Evolutionary conservation across 768 basidiomycete species (phyloP).

Genomic region (Agrocybe praecox): DNA sequence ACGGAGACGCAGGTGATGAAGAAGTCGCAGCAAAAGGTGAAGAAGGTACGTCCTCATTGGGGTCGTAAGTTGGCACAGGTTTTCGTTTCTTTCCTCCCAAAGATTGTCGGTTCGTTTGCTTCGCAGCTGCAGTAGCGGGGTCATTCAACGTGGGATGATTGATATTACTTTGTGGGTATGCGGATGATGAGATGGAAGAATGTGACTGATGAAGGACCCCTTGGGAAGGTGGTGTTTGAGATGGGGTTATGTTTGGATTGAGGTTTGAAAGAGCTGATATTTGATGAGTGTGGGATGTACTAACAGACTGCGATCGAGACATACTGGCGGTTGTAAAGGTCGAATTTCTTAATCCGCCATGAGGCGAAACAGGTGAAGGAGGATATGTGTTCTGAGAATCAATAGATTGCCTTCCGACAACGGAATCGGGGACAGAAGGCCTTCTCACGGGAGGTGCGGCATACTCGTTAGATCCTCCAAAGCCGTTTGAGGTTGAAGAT

Average conservation of each 20-base stretch:
- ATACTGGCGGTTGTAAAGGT: constrained; percentile 12
- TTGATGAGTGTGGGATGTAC: constrained; percentile 13
- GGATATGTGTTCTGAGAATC: constrained; percentile 30
- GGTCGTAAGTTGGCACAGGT: constrained; percentile 58
- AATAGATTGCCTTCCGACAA: constrained; percentile 19
- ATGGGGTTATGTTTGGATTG: not conserved
- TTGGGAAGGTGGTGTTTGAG: constrained; percentile 15
- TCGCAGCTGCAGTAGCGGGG: constrained; percentile 6
- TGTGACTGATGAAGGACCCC: constrained; percentile 2
- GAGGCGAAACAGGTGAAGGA: constrained; percentile 15
- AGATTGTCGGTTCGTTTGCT: constrained; percentile 28
- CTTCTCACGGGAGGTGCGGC: constrained; percentile 1
- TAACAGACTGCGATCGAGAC: constrained; percentile 15
- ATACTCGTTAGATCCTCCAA: constrained; percentile 3
- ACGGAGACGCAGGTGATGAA: constrained; percentile 10
- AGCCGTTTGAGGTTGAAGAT: constrained; percentile 8
- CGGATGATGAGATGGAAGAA: constrained; percentile 10
- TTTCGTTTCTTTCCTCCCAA: constrained; percentile 43
- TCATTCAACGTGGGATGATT: not conserved
- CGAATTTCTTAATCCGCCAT: constrained; percentile 3
- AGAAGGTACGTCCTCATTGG: constrained; percentile 17
- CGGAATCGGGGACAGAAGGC: constrained; percentile 13
- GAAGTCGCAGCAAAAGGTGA: constrained; percentile 6
- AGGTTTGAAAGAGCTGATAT: constrained; percentile 1
- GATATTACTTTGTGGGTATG: constrained; percentile 6